phyloP scores from a whole-genome alignment of 345 rosid species.

The Camelina sativa region DNA sequence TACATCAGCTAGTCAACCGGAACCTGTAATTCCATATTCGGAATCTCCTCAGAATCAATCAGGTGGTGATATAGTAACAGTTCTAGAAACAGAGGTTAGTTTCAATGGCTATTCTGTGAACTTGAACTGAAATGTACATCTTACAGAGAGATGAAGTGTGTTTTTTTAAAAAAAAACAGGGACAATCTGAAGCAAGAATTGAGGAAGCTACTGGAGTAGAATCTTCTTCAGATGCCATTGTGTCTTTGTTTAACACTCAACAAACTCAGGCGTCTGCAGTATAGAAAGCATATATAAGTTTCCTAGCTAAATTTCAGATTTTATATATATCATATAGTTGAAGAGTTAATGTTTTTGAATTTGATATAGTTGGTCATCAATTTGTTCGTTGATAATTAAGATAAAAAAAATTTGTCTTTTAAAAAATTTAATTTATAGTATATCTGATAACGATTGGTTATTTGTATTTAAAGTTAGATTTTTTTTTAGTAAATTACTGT shows the following conservation, averaged over 20 bases:
- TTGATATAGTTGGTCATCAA: not conserved
- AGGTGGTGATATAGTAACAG: conserved; percentile 25
- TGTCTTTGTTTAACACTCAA: conserved; percentile 12
- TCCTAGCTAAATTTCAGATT: not conserved
- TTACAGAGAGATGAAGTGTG: not conserved
- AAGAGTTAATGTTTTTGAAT: not conserved
- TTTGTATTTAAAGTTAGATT: not conserved
- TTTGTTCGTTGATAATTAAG: not conserved
- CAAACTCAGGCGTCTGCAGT: not conserved
- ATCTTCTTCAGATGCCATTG: conserved; percentile 8
- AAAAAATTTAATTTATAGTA: not conserved
- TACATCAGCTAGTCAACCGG: conserved; percentile 26
- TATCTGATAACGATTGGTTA: not conserved
- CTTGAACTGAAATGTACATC: not conserved
- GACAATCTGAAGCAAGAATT: not conserved
- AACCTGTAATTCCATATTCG: not conserved
- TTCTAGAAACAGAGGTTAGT: conserved; percentile 12
- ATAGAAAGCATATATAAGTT: not conserved
- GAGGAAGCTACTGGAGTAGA: not conserved
- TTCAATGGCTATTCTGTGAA: conserved; percentile 1
- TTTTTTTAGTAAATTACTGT: not conserved
- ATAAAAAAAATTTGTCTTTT: not conserved
- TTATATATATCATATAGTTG: too few relatives aligned
- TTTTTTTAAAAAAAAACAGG: not conserved
- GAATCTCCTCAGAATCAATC: conserved; percentile 33